These are phyloP conservation scores for Nidularia sp. DNA, from an alignment of 768 basidiomycete species.

Conservation along the genomic window DNA sequence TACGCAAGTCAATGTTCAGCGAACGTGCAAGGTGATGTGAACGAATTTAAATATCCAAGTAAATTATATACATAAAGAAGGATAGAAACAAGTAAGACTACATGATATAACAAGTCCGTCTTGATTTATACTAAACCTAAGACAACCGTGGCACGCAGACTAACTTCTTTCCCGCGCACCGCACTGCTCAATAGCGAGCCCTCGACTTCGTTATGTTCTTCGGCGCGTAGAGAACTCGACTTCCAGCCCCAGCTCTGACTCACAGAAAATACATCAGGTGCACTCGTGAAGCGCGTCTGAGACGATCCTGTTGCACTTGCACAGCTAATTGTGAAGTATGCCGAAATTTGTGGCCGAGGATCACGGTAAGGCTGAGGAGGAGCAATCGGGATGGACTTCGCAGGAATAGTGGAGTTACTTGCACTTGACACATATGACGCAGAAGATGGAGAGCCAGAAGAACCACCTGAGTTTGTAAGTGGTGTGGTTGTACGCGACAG, in stretches of 20 bases:
- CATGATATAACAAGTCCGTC: neutral
- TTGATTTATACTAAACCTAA: constrained; percentile 62
- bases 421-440: constrained; percentile 11
- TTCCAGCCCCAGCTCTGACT: constrained; percentile 97
- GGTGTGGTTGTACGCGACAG: constrained; percentile 39
- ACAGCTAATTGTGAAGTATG: constrained; percentile 83
- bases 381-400: constrained; percentile 13
- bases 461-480: constrained; percentile 8
- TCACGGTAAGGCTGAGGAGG: constrained; percentile 75
- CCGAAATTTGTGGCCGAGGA: constrained; percentile 63
- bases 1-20: too few species aligned
- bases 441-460: constrained; percentile 7
- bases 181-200: constrained; percentile 15
- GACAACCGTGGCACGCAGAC: constrained; percentile 76
- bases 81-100: neutral
- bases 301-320: constrained; percentile 77
- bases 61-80: too few species aligned
- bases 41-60: too few species aligned
- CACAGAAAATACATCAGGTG: constrained; percentile 80
- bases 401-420: constrained; percentile 1
- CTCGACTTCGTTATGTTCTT: constrained; percentile 44
- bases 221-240: constrained; percentile 43
- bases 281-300: constrained; percentile 79
- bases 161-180: constrained; percentile 41
- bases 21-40: too few species aligned